phyloP scores from a whole-genome alignment of 2,329 filamentous ascomycete species.

The Xylaria sp. region DNA sequence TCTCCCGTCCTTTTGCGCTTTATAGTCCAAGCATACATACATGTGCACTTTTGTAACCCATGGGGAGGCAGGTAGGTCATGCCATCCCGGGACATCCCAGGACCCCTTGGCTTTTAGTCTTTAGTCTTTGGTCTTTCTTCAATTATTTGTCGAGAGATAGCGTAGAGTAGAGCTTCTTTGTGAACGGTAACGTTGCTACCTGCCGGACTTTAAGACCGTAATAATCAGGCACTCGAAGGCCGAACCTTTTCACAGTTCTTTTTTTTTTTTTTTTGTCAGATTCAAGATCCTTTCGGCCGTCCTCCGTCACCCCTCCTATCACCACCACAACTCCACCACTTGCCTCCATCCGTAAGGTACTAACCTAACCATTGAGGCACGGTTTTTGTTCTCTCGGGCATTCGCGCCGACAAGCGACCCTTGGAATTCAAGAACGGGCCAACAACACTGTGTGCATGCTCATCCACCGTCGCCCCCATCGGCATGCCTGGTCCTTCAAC shows the following conservation, averaged over 20 bases:
- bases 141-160: neutral
- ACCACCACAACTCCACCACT: constrained; percentile 29
- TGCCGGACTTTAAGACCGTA: too few relatives aligned
- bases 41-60: neutral
- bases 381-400: constrained; percentile 20
- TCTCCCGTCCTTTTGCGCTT: constrained; percentile 3
- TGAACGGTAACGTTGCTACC: constrained; percentile 5
- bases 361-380: constrained; percentile 31
- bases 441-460: constrained; percentile 36
- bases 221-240: constrained; percentile 6
- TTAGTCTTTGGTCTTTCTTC: too few relatives aligned
- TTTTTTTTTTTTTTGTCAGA: neutral
- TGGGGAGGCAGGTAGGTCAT: constrained; percentile 28
- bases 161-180: neutral
- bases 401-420: constrained; percentile 32
- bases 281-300: neutral
- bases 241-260: neutral
- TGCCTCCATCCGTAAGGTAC: constrained; percentile 29
- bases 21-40: constrained; percentile 12
- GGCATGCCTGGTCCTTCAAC: constrained; percentile 34
- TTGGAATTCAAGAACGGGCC: constrained; percentile 17
- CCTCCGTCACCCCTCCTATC: constrained; percentile 19
- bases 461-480: constrained; percentile 30
- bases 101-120: constrained; percentile 22
- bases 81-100: constrained; percentile 12